Evolutionary conservation across 1,139 yeast species (phyloP).

Genomic region (Suhomyces bolitotheri): DNA sequence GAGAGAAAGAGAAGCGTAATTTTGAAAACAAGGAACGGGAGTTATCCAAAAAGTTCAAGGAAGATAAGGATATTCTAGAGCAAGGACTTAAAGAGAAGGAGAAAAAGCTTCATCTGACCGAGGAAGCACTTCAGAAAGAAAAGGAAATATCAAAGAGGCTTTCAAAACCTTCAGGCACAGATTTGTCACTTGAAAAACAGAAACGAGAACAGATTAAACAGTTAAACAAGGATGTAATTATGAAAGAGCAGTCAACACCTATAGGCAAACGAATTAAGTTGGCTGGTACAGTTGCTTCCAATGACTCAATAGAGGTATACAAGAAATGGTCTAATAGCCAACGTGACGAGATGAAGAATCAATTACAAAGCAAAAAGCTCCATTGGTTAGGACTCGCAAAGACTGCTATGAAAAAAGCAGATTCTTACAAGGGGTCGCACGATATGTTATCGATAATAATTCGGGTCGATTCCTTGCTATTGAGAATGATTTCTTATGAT

Average conservation of each 20-base stretch:
- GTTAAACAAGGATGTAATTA: conserved; percentile 23
- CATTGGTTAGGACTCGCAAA: conserved; percentile 35
- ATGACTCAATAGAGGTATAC: no score
- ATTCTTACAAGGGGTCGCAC: conserved; percentile 21
- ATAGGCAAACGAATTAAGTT: conserved; percentile 11
- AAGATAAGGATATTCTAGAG: conserved; percentile 39
- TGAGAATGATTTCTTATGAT: conserved; percentile 34
- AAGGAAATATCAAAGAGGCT: conserved; percentile 7
- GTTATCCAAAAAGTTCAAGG: conserved; percentile 27
- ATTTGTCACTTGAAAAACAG: conserved; percentile 14
- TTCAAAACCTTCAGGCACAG: conserved; percentile 1
- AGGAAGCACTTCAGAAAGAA: conserved; percentile 12
- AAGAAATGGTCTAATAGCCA: conserved; percentile 11
- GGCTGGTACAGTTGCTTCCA: conserved; percentile 7
- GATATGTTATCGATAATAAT: conserved; percentile 27
- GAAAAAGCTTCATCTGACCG: conserved; percentile 14
- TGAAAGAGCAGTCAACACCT: conserved; percentile 16
- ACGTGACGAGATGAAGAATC: conserved; percentile 22
- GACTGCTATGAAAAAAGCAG: conserved; percentile 26
- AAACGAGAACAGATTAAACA: conserved; percentile 22
- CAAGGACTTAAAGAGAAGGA: conserved; percentile 40
- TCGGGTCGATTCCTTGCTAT: conserved; percentile 35
- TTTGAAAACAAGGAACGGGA: conserved; percentile 26
- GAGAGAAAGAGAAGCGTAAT: conserved; percentile 5
- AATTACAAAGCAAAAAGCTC: conserved; percentile 23